Base-by-base conservation (phyloP, 2,329 filamentous ascomycete genomes). In the Scedosporium apiospermum region DNA sequence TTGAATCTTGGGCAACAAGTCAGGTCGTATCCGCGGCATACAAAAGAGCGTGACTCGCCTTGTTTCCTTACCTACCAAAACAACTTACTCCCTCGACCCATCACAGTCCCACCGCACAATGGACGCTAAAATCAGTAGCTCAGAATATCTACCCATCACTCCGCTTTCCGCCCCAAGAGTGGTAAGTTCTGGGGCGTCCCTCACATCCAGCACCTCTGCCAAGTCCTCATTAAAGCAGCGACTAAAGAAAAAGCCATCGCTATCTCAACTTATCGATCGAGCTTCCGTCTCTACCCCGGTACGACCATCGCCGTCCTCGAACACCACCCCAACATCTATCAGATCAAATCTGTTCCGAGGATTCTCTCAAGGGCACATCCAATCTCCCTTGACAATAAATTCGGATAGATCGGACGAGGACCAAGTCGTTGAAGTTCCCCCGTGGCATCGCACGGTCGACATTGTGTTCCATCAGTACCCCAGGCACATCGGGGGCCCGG, bases 391-490 rank as follows among this genome's bases (percentile, higher is more conserved):
- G n/a, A 18, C 30, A 42, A 42, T 7, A 23, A 30, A 16, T 18
- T 41, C n/a, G 23, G 26, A 42, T 14, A 18, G 27, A 4, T 41
- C 27, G 14, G 27, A 23, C 12, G 12, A n/a, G 14, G 30, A 41
- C 1, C 57, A 10, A 21, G 16, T 30, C 41, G 23, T 12, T 21
- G 10, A 7, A n/a, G 27, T 12, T n/a, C 57, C 73, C 1, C 65
- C 74, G 0, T 76, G 74, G 74, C 71, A 76, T 57, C 71, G 74
- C 1, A 67, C 67, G 9, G 65, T 75, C n/a, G 74, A 76, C 27
- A 64, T 73, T 5, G 70, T 76, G n/a, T 74, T 71, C 49, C 72
- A 75, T 58, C 63, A 65, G 1, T 21, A 68, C 6, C 58, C 63
- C 62, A 65, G 5, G 64, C 55, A 51, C 62, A 66, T 3, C 21